Conservation (phyloP, 2,329 filamentous ascomycete species). For the Botrytis fragariae region DNA sequence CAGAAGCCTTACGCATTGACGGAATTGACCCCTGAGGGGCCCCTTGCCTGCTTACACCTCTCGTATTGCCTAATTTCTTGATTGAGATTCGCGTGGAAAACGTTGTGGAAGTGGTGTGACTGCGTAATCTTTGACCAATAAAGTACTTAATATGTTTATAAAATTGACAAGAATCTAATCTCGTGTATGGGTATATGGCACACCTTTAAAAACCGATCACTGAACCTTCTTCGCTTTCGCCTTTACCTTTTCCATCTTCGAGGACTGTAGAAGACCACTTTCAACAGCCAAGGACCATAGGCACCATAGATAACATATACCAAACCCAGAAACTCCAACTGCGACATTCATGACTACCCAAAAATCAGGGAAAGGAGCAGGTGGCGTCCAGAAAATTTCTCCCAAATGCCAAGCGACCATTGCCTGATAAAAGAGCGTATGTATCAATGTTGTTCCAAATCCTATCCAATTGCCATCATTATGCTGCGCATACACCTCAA, state of each 20-base stretch:
- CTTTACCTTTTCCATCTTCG: conserved; percentile 29
- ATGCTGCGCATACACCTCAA: conserved; percentile 64
- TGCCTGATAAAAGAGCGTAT: conserved; percentile 69
- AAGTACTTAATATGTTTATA: conserved; percentile 4
- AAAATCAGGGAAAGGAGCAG: conserved; percentile 78
- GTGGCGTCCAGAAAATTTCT: conserved; percentile 67
- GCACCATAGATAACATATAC: conserved; percentile 89
- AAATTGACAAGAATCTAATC: conserved; percentile 11
- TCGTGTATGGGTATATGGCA: conserved; percentile 32
- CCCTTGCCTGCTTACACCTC: conserved; percentile 17
- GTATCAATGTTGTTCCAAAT: conserved; percentile 65
- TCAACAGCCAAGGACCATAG: conserved; percentile 63
- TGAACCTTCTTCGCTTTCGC: conserved; percentile 28
- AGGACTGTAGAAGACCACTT: conserved; percentile 42
- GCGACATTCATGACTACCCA: conserved; percentile 93
- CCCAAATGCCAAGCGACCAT: conserved; percentile 82
- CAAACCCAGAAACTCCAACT: conserved; percentile 81
- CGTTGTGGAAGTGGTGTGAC: background rate
- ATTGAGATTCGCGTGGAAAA: background rate
- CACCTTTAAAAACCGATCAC: conserved; percentile 30
- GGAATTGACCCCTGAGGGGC: background rate
- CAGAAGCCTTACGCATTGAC: conserved; percentile 16
- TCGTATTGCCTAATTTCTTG: conserved; percentile 12
- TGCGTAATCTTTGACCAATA: background rate
- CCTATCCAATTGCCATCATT: conserved; percentile 46